Evolutionary conservation across 305 asterid genomes (phyloP).

Genomic region (Rubia occidens): DNA sequence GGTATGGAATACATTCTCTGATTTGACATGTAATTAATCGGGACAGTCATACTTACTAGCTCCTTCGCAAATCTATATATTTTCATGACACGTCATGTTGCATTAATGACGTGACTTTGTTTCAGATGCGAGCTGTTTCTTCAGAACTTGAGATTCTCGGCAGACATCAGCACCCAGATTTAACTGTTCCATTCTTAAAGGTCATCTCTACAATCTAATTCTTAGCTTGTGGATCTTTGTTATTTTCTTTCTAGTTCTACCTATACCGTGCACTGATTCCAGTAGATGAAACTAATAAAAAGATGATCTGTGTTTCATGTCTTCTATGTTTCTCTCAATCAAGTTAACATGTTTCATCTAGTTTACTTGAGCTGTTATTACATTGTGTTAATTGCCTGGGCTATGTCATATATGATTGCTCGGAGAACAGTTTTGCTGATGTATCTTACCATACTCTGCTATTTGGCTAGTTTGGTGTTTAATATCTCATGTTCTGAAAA

Average conservation of each 20-base stretch:
- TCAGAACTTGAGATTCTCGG: constrained; percentile 92
- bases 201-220: constrained; percentile 26
- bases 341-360: background rate
- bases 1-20: constrained; percentile 36
- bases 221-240: background rate
- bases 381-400: background rate
- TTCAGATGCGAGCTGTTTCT: constrained; percentile 89
- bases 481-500: constrained; percentile 8
- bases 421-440: background rate
- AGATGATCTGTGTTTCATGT: background rate
- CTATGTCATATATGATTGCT: background rate
- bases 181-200: constrained; percentile 87
- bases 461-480: background rate
- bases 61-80: background rate
- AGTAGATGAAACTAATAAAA: background rate
- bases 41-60: background rate
- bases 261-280: background rate
- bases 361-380: background rate
- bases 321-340: background rate
- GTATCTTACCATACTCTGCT: background rate
- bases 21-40: background rate
- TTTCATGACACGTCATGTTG: constrained; percentile 12
- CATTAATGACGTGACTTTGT: constrained; percentile 15
- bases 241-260: background rate
- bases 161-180: constrained; percentile 77